Conservation (phyloP, 345 rosid genomes). For the Salix arbutifolia region DNA sequence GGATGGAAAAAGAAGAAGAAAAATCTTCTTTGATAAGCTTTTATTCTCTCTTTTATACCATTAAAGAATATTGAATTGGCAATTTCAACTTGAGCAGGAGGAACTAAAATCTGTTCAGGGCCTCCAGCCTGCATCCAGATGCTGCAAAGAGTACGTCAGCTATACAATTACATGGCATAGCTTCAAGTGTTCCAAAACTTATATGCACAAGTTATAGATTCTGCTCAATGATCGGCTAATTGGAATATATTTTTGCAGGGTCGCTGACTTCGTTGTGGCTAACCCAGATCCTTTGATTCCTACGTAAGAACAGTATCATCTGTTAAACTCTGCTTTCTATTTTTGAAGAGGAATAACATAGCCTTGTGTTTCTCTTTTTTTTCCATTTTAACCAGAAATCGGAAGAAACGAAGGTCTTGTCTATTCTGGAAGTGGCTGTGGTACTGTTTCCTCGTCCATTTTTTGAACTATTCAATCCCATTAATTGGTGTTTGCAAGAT, state of each 20-base stretch:
- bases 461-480: not conserved
- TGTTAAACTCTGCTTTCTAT: not conserved
- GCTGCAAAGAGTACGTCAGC: slow-evolving; percentile 80
- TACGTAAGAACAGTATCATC: slow-evolving; percentile 29
- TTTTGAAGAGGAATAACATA: not conserved
- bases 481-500: not conserved
- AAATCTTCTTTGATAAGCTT: not conserved
- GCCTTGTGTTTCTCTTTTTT: not conserved
- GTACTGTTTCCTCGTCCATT: slow-evolving; percentile 31
- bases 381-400: slow-evolving; percentile 36
- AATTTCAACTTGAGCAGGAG: slow-evolving; percentile 42
- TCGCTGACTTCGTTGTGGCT: slow-evolving; percentile 58
- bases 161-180: not conserved
- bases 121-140: slow-evolving; percentile 61
- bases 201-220: not conserved
- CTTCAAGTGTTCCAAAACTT: slow-evolving; percentile 2
- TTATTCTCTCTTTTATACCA: not conserved
- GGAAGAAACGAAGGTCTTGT: slow-evolving; percentile 50
- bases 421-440: slow-evolving; percentile 85
- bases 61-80: not conserved
- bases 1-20: not conserved
- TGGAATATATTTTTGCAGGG: slow-evolving; percentile 24
- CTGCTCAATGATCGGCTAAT: not conserved
- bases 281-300: slow-evolving; percentile 71
- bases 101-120: slow-evolving; percentile 59